A percentile compares a stretch with the other conserved stretches of the same genome.
phyloP scores from a whole-genome alignment of 345 rosid genomes.

The Kernera saxatilis region DNA sequence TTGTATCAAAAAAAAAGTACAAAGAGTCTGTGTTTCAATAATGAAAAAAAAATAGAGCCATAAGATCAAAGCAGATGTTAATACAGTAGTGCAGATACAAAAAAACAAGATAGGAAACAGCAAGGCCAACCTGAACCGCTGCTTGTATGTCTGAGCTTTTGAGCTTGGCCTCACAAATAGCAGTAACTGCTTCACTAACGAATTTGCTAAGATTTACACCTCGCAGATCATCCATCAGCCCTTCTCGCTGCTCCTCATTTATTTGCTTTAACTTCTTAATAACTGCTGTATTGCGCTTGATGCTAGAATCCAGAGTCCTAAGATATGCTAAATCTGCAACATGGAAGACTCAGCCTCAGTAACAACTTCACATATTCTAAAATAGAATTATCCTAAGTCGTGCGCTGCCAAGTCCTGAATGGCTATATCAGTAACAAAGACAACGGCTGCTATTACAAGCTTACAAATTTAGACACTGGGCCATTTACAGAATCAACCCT shows the following conservation, averaged over 20 bases:
- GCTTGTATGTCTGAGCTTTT: conserved; percentile 89
- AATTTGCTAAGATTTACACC: conserved; percentile 85
- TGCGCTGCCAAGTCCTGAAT: not conserved
- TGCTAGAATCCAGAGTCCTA: conserved; percentile 91
- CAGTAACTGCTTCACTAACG: conserved; percentile 91
- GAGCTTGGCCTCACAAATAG: conserved; percentile 96
- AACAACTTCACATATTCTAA: conserved; percentile 15
- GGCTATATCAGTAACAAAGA: not conserved
- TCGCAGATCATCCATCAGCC: conserved; percentile 80
- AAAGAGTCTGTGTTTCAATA: not conserved
- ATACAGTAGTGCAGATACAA: not conserved
- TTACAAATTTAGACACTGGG: not conserved
- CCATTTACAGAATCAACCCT: not conserved
- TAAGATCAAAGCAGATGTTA: not conserved
- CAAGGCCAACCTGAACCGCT: conserved; percentile 70
- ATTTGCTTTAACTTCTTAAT: conserved; percentile 90
- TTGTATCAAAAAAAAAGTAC: not conserved
- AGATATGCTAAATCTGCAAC: conserved; percentile 73
- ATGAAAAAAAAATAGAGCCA: not conserved
- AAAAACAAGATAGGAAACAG: not conserved
- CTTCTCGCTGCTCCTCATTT: conserved; percentile 90
- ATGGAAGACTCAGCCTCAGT: conserved; percentile 24
- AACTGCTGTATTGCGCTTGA: conserved; percentile 90
- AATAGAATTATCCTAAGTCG: not conserved
- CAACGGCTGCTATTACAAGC: not conserved